Conservation (phyloP, 345 rosid genomes). For the Salix exigua region DNA sequence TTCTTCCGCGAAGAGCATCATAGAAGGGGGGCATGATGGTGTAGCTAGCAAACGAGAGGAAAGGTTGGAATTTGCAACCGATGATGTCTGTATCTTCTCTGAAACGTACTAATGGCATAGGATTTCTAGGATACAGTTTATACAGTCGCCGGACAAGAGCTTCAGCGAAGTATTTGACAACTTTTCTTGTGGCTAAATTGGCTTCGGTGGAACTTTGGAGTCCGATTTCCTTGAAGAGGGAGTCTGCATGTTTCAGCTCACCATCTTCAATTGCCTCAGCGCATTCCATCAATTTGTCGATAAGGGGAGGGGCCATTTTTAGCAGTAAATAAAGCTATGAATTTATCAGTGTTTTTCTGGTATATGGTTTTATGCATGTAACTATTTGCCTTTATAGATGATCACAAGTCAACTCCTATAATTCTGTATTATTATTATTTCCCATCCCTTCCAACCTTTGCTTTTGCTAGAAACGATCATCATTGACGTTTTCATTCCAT, state of each 20-base stretch:
- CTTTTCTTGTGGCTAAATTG: conserved; percentile 67
- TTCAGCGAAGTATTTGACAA: conserved; percentile 67
- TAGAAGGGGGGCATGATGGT: too few relatives aligned
- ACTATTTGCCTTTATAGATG: too few relatives aligned
- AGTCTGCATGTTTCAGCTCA: conserved; percentile 49
- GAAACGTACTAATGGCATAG: conserved; percentile 10
- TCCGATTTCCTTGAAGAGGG: conserved; percentile 50
- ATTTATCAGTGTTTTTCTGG: too few relatives aligned
- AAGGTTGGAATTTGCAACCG: conserved; percentile 18
- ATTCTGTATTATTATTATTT: too few relatives aligned
- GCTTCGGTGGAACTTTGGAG: conserved; percentile 47
- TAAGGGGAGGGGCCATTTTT: not conserved
- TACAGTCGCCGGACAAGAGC: conserved; percentile 58
- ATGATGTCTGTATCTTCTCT: too few relatives aligned
- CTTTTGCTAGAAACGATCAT: too few relatives aligned
- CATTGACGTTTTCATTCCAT: too few relatives aligned
- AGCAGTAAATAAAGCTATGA: not conserved
- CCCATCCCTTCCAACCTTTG: too few relatives aligned
- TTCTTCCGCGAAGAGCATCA: too few relatives aligned
- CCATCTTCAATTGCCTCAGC: conserved; percentile 73
- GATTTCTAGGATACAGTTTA: conserved; percentile 8
- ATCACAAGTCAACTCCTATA: too few relatives aligned
- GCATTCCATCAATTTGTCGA: conserved; percentile 48
- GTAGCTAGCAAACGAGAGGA: conserved; percentile 40
- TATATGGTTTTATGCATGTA: too few relatives aligned